Base-by-base conservation (phyloP, 2,329 filamentous ascomycete species). In the Daldinia eschscholtzii region DNA sequence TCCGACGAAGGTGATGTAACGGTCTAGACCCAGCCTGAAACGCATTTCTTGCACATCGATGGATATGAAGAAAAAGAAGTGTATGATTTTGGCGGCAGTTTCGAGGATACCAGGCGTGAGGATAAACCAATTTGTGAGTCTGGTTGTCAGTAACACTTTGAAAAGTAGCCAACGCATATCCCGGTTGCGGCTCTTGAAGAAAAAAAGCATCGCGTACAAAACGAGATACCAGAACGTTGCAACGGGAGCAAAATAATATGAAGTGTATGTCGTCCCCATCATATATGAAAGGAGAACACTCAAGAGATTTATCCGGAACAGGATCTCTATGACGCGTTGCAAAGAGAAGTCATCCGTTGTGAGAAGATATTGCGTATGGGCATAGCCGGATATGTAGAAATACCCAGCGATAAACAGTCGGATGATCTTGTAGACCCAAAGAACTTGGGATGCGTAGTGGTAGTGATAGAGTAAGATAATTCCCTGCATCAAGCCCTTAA, bases 401-500 rank as follows among this genome's bases (percentile, higher is more conserved):
- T 90, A 91, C 1, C 83, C 81, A 0, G 87, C 83, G 6, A 89
- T 81, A 26, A 86, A 79, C 3, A 90, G 75, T 15, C 87, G 84
- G 12, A 87, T 79, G 58, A 87, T 78, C 72, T 87, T 82, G 77
- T 89, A 88, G 35, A 88, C 82, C 74, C 83, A 83, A 4, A 87
- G 76, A 2, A 79, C 75, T 67, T 81, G 80, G 6, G 83, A 86
- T 28, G 83, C 85, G 20, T 85, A 83, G 37, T 87, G 86, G 76
- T 88, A 90, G 67, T 89, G 85, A 72, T 89, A 90, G 12, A 88
- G 79, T 3, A 84, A 72, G 53, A 84, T 79, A 18, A 89, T 78
- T 13, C 83, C 81, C 70, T 90, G 88, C 86, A 91, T 88, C 82
- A 87, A 86, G 1, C 89, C 89, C 78, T 90, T 91, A 84, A 88